Conservation (phyloP, 1,284 basidiomycete genomes). For the Cystobasidium pallidum region DNA sequence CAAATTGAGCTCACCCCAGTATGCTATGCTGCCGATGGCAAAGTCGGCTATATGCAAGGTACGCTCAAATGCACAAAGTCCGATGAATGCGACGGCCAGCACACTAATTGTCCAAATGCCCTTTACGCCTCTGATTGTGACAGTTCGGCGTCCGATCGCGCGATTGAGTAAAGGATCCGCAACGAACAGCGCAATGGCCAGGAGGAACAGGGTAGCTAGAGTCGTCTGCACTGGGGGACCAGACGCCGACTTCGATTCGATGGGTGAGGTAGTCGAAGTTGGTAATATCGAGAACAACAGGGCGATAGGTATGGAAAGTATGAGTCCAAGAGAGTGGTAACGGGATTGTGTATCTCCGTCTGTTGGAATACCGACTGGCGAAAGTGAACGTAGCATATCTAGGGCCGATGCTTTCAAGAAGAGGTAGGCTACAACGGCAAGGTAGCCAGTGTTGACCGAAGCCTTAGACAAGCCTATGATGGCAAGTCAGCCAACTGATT, state of each 20-base stretch:
- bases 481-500: not conserved
- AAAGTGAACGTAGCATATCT: constrained; percentile 42
- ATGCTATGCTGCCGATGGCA: constrained; percentile 46
- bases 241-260: not conserved
- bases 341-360: constrained; percentile 31
- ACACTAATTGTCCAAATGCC: constrained; percentile 47
- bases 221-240: constrained; percentile 6
- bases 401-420: constrained; percentile 44
- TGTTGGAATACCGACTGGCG: constrained; percentile 1
- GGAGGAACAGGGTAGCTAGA: constrained; percentile 38
- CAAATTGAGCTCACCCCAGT: constrained; percentile 45
- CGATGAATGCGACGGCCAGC: constrained; percentile 45
- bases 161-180: constrained; percentile 49
- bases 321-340: constrained; percentile 12
- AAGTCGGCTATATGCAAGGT: constrained; percentile 43
- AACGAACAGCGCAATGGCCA: constrained; percentile 46
- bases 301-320: constrained; percentile 9
- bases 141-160: constrained; percentile 44
- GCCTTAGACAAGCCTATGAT: constrained; percentile 20
- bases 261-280: not conserved
- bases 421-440: constrained; percentile 47
- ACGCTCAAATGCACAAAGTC: constrained; percentile 49
- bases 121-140: constrained; percentile 42
- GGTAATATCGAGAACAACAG: constrained; percentile 24
- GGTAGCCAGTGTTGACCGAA: constrained; percentile 45